Evolutionary conservation across 352 stramenopile genomes (phyloP).

Genomic region (Globisporangium nunn): DNA sequence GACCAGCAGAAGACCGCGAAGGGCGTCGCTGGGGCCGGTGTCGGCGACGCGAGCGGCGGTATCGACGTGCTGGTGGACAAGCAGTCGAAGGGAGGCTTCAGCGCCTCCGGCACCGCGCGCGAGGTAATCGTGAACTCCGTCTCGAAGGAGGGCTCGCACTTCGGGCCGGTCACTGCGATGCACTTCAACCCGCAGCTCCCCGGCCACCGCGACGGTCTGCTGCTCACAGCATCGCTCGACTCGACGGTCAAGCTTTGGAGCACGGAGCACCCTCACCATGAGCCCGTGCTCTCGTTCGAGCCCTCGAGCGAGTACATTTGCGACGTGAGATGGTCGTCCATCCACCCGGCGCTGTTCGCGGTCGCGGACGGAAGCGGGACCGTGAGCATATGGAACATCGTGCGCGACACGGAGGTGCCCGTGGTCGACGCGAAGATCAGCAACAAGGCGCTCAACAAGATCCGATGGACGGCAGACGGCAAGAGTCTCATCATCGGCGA

Average conservation of each 20-base stretch:
- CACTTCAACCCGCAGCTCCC: conserved; percentile 75
- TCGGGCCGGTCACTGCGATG: conserved; percentile 78
- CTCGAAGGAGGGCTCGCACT: conserved; percentile 68
- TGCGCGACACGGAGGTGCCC: conserved; percentile 77
- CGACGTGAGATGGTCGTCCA: conserved; percentile 79
- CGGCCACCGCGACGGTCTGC: conserved; percentile 60
- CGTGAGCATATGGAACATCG: conserved; percentile 82
- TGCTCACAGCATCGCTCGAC: conserved; percentile 82
- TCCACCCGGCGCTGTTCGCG: conserved; percentile 76
- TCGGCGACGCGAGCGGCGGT: conserved; percentile 11
- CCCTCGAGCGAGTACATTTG: conserved; percentile 86
- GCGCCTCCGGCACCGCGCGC: conserved; percentile 18
- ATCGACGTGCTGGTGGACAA: conserved; percentile 25
- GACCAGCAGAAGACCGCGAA: conserved; percentile 70
- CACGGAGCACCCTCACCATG: conserved; percentile 61
- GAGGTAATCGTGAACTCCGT: conserved; percentile 69
- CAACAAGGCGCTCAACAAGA: conserved; percentile 76
- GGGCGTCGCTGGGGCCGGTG: conserved; percentile 7
- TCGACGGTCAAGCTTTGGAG: conserved; percentile 88
- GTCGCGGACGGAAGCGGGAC: conserved; percentile 68
- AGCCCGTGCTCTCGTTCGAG: conserved; percentile 75
- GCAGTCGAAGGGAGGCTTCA: conserved; percentile 22
- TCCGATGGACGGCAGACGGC: conserved; percentile 74
- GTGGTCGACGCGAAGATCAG: conserved; percentile 57
- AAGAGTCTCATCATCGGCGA: conserved; percentile 78